A percentile compares a stretch with the other conserved stretches of the same genome.
These are phyloP conservation scores for Penicillium concentricum DNA, from an alignment of 2,329 filamentous ascomycete species.

Conservation along the genomic window DNA sequence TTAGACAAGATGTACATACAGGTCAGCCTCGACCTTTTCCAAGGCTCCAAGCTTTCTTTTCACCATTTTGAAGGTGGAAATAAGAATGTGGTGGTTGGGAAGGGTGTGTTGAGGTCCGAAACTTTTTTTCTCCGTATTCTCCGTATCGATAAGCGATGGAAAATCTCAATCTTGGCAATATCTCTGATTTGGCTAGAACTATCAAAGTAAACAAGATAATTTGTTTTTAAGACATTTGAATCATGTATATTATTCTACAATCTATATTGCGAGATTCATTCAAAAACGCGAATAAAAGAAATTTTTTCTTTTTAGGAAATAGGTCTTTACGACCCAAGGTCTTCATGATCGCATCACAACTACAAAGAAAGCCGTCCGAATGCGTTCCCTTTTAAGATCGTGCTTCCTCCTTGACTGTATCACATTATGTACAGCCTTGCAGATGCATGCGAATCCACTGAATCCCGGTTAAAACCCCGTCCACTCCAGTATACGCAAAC, in stretches of 20 bases:
- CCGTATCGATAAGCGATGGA: slow-evolving; percentile 36
- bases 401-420: slow-evolving; percentile 39
- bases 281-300: slow-evolving; percentile 16
- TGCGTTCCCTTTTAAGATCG: slow-evolving; percentile 39
- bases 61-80: slow-evolving; percentile 55
- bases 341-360: slow-evolving; percentile 46
- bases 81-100: slow-evolving; percentile 18
- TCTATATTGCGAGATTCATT: slow-evolving; percentile 3
- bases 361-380: slow-evolving; percentile 43
- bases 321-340: slow-evolving; percentile 27
- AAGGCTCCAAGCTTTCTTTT: slow-evolving; percentile 89
- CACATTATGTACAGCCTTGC: slow-evolving; percentile 41
- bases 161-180: slow-evolving; percentile 10
- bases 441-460: slow-evolving; percentile 44
- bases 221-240: background rate
- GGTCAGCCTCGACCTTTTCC: slow-evolving; percentile 91
- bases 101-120: slow-evolving; percentile 57
- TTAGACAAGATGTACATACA: slow-evolving; percentile 53
- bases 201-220: background rate
- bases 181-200: slow-evolving; percentile 2
- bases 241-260: background rate
- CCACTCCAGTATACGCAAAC: slow-evolving; percentile 43
- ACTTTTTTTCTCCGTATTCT: slow-evolving; percentile 34
- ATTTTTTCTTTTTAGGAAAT: slow-evolving; percentile 29
- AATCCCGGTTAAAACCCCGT: slow-evolving; percentile 42